Conservation (phyloP, 306 rosid genomes). For the Malus orientalis region DNA sequence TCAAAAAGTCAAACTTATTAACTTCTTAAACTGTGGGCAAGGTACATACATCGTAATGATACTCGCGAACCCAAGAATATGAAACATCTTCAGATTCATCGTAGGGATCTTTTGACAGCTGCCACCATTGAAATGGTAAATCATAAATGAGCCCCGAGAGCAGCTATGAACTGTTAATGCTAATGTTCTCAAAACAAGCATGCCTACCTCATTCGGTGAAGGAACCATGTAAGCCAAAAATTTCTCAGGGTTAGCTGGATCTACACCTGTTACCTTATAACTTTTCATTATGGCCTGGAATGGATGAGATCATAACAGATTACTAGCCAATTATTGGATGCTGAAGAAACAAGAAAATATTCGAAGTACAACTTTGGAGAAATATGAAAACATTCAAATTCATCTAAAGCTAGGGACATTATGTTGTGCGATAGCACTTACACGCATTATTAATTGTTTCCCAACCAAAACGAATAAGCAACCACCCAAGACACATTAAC, state of each 20-base stretch:
- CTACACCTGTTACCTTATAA: slow-evolving; percentile 58
- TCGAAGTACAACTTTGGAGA: background rate
- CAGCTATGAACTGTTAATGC: background rate
- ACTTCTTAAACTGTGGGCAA: slow-evolving; percentile 6
- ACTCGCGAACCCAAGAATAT: slow-evolving; percentile 87
- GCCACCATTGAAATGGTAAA: slow-evolving; percentile 32
- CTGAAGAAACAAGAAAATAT: background rate
- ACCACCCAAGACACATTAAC: background rate
- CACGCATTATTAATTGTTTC: background rate
- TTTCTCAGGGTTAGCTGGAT: slow-evolving; percentile 73
- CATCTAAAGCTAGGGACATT: background rate
- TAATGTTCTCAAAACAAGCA: background rate
- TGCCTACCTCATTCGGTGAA: slow-evolving; percentile 73
- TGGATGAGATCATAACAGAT: slow-evolving; percentile 4
- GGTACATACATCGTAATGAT: slow-evolving; percentile 80
- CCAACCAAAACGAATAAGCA: background rate
- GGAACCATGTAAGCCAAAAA: slow-evolving; percentile 97
- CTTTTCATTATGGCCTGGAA: slow-evolving; percentile 91
- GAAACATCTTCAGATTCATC: slow-evolving; percentile 83
- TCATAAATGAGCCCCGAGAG: background rate
- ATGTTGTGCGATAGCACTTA: background rate
- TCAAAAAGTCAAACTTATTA: background rate
- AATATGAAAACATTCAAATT: background rate
- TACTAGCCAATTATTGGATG: background rate
- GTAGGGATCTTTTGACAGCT: slow-evolving; percentile 80